Conservation (phyloP, 176 grass and related monocot genomes). For the Oryza meyeriana region DNA sequence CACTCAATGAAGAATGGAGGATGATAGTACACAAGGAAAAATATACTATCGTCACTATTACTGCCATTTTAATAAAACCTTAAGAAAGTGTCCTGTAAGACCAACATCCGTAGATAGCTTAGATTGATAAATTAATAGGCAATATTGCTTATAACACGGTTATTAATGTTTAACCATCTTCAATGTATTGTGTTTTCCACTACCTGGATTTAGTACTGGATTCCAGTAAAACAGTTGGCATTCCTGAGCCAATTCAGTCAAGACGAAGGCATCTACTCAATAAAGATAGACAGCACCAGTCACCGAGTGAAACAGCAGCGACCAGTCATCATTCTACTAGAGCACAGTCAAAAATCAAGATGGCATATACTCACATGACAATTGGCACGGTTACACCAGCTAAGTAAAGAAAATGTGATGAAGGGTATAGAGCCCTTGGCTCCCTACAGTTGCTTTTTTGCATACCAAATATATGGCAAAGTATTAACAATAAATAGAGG, state of each 20-base stretch:
- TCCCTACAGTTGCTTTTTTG: not conserved
- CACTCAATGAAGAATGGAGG: slow-evolving; percentile 11
- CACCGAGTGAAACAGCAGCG: not conserved
- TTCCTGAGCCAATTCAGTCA: not conserved
- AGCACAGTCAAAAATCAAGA: slow-evolving; percentile 5
- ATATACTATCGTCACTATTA: not conserved
- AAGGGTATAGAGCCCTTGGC: not conserved
- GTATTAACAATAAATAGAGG: slow-evolving; percentile 6
- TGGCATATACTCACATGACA: not conserved
- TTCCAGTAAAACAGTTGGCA: not conserved
- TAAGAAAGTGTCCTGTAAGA: not conserved
- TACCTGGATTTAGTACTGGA: not conserved
- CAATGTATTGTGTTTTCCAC: not conserved
- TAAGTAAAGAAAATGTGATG: not conserved
- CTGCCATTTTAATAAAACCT: slow-evolving; percentile 1
- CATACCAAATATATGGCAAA: not conserved
- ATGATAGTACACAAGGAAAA: not conserved
- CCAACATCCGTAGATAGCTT: not conserved
- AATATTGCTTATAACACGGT: not conserved
- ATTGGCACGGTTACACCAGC: not conserved
- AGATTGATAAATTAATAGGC: not conserved
- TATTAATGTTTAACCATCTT: not conserved
- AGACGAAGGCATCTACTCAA: not conserved
- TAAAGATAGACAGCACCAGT: not conserved
- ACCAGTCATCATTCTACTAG: not conserved